Evolutionary conservation across 2,329 filamentous ascomycete genomes (phyloP).

Genomic region (Mollisia scopiformis): DNA sequence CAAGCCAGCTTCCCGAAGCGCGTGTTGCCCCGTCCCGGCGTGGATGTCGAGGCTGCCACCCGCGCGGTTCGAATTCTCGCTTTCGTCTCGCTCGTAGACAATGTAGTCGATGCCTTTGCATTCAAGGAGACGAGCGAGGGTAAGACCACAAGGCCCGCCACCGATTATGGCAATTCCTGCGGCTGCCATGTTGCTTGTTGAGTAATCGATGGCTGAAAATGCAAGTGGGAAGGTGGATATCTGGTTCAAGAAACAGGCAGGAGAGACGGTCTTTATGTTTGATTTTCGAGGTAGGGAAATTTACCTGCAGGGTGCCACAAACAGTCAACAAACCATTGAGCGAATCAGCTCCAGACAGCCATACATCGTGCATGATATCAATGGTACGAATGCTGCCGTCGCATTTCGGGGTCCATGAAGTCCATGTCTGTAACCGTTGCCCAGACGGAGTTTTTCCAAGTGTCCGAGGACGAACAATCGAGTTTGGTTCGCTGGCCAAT

Average conservation of each 20-base stretch:
- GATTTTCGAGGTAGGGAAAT: no score
- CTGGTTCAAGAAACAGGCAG: neutral
- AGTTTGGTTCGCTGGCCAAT: no score
- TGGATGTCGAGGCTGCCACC: slow-evolving; percentile 53
- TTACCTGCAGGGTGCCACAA: no score
- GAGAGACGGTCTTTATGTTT: neutral
- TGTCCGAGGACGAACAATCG: no score
- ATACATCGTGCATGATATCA: no score
- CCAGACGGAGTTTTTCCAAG: no score
- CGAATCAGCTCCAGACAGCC: no score
- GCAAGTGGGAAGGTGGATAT: neutral
- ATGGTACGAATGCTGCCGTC: no score
- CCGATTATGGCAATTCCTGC: slow-evolving; percentile 25
- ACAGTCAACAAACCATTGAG: no score
- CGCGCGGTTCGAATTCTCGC: slow-evolving; percentile 9
- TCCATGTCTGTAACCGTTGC: no score
- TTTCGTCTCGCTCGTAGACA: slow-evolving; percentile 38
- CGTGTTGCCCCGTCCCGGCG: slow-evolving; percentile 34
- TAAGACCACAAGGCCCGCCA: slow-evolving; percentile 25
- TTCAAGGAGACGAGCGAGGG: slow-evolving; percentile 25
- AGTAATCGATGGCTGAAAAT: neutral
- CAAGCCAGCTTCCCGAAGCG: slow-evolving; percentile 37
- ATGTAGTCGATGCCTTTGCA: slow-evolving; percentile 30
- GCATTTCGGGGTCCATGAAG: no score
- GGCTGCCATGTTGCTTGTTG: slow-evolving; percentile 4